Percentiles rank a stretch among this genome's conserved stretches.
These are phyloP conservation scores for Tulasnella calospora DNA, from an alignment of 768 basidiomycete genomes.

Conservation along the genomic window DNA sequence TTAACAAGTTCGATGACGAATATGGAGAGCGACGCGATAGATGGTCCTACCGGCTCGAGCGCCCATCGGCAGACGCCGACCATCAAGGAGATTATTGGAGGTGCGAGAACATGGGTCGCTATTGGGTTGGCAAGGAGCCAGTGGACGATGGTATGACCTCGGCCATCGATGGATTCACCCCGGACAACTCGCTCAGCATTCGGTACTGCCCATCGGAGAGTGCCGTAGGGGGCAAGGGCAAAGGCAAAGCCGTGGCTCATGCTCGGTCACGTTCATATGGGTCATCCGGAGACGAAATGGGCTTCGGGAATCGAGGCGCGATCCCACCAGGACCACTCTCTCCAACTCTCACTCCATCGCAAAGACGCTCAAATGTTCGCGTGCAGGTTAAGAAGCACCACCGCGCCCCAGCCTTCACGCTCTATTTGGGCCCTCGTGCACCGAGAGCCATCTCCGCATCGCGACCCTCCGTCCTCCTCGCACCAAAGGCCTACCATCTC, in stretches of 20 bases:
- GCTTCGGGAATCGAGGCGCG: neutral
- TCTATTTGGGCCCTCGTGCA: constrained; percentile 47
- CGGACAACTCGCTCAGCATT: constrained; percentile 23
- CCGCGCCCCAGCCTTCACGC: constrained; percentile 69
- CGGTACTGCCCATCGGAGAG: neutral
- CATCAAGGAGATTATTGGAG: constrained; percentile 53
- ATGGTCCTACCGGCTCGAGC: constrained; percentile 37
- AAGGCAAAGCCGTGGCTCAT: constrained; percentile 15
- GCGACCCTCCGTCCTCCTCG: constrained; percentile 54
- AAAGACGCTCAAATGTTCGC: constrained; percentile 23
- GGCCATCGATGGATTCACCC: constrained; percentile 18
- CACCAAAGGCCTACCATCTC: constrained; percentile 69
- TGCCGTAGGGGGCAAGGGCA: neutral
- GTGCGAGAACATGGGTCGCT: constrained; percentile 58
- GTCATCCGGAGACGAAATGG: neutral
- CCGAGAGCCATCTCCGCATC: constrained; percentile 9
- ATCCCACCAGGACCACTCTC: neutral
- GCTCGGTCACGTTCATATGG: neutral
- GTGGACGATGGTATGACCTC: constrained; percentile 10
- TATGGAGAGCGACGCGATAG: constrained; percentile 37
- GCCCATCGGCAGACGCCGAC: constrained; percentile 14
- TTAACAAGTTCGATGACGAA: constrained; percentile 39
- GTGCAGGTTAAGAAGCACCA: constrained; percentile 70
- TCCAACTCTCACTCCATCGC: constrained; percentile 11
- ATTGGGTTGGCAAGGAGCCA: constrained; percentile 48